Evolutionary conservation across 768 basidiomycete genomes (phyloP).

Genomic region (Hypsizygus marmoreus): DNA sequence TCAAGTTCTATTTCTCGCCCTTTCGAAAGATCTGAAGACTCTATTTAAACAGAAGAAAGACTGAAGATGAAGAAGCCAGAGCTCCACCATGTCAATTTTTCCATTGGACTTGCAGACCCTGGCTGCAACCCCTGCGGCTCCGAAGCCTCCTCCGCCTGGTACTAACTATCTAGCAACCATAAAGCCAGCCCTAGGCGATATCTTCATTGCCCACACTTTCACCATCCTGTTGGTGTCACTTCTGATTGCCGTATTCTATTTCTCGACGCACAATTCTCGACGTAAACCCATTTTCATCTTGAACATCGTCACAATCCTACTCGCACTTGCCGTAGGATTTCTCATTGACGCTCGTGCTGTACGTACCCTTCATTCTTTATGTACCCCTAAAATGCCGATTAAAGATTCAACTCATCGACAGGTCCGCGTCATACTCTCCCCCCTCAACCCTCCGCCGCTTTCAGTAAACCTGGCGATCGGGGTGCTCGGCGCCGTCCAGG

Average conservation of each 20-base stretch:
- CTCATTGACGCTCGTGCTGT: slow-evolving; percentile 22
- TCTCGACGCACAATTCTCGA: slow-evolving; percentile 29
- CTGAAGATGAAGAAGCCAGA: too few relatives aligned
- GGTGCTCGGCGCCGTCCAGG: slow-evolving; percentile 26
- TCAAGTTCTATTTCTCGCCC: too few relatives aligned
- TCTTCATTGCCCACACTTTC: slow-evolving; percentile 31
- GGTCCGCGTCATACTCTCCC: too few relatives aligned
- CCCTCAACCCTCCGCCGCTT: slow-evolving; percentile 16
- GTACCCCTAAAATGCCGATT: too few relatives aligned
- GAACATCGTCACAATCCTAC: slow-evolving; percentile 28
- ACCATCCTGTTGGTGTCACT: slow-evolving; percentile 32
- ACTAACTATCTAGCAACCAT: slow-evolving; percentile 29
- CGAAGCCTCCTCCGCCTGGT: slow-evolving; percentile 26
- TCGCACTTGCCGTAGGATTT: slow-evolving; percentile 26
- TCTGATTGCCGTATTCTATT: slow-evolving; percentile 31
- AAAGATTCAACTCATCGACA: too few relatives aligned
- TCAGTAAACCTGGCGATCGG: slow-evolving; percentile 22
- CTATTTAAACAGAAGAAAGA: too few relatives aligned
- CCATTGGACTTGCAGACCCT: too few relatives aligned
- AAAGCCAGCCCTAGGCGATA: slow-evolving; percentile 21
- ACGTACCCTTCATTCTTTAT: too few relatives aligned
- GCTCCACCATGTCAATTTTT: too few relatives aligned
- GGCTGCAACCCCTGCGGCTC: too few relatives aligned
- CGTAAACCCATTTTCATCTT: slow-evolving; percentile 31
- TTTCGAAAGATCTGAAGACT: too few relatives aligned